Percentiles rank a stretch among this genome's conserved stretches.
Conservation (phyloP, 495 filamentous ascomycete species). For the Aspergillus cavernicola region DNA sequence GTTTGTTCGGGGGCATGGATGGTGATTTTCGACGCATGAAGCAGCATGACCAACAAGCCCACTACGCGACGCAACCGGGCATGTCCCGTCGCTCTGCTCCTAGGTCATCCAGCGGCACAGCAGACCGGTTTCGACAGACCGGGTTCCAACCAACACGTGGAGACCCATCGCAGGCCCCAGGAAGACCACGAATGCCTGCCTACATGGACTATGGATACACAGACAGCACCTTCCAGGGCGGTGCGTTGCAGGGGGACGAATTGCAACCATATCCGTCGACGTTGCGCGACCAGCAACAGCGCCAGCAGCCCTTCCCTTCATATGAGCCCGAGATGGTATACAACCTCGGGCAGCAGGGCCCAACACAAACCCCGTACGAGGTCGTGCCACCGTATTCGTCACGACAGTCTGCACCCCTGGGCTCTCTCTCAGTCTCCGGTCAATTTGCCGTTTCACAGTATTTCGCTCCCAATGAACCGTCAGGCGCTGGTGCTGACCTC, state of each 20-base stretch:
- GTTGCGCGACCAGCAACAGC: constrained; percentile 32
- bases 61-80: constrained; percentile 24
- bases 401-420: constrained; percentile 77
- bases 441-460: constrained; percentile 73
- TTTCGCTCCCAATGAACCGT: constrained; percentile 66
- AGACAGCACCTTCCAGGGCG: constrained; percentile 34
- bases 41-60: constrained; percentile 60
- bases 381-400: constrained; percentile 70
- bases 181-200: constrained; percentile 31
- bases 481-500: constrained; percentile 58
- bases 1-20: constrained; percentile 62
- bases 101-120: constrained; percentile 21
- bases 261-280: constrained; percentile 44
- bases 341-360: constrained; percentile 65
- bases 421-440: constrained; percentile 59
- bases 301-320: constrained; percentile 39
- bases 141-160: constrained; percentile 34
- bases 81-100: constrained; percentile 22
- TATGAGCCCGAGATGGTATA: constrained; percentile 74
- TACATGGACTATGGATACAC: constrained; percentile 45
- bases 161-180: constrained; percentile 36
- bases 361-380: constrained; percentile 70
- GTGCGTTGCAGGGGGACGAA: constrained; percentile 40
- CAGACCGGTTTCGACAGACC: constrained; percentile 36
- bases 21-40: constrained; percentile 61